phyloP scores from a whole-genome alignment of 176 grass and related monocot species.

The Cymbopogon citratus region DNA sequence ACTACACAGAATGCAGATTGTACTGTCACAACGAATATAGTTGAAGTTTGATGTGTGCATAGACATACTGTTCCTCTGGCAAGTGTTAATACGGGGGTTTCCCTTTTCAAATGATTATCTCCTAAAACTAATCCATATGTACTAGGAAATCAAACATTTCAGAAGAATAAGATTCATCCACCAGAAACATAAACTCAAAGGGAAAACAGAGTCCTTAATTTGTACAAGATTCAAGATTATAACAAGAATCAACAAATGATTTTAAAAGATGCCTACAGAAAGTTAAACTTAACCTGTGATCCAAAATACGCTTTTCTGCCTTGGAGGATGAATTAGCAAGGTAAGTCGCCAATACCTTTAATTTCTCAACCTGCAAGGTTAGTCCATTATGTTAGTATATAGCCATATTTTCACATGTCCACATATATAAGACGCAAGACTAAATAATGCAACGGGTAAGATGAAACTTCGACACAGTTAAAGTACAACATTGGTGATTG shows the following conservation, averaged over 20 bases:
- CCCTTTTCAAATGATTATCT: background rate
- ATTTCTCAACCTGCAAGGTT: conserved; percentile 83
- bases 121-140: background rate
- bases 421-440: conserved; percentile 1
- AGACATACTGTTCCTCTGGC: background rate
- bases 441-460: background rate
- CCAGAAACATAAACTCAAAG: conserved; percentile 2
- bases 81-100: background rate
- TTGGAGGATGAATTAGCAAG: conserved; percentile 94
- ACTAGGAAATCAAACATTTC: background rate
- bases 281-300: conserved; percentile 63
- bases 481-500: background rate
- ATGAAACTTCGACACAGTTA: background rate
- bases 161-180: background rate
- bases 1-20: background rate
- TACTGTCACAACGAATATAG: background rate
- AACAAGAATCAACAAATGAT: conserved; percentile 28
- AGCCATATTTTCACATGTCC: background rate
- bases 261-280: conserved; percentile 3
- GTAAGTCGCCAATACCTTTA: conserved; percentile 84
- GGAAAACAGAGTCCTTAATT: background rate
- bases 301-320: conserved; percentile 95
- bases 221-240: background rate
- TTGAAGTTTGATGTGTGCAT: background rate
- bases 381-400: conserved; percentile 17